These are phyloP conservation scores for Ophiocordyceps sinensis DNA, from an alignment of 2,329 filamentous ascomycete species.

Conservation along the genomic window DNA sequence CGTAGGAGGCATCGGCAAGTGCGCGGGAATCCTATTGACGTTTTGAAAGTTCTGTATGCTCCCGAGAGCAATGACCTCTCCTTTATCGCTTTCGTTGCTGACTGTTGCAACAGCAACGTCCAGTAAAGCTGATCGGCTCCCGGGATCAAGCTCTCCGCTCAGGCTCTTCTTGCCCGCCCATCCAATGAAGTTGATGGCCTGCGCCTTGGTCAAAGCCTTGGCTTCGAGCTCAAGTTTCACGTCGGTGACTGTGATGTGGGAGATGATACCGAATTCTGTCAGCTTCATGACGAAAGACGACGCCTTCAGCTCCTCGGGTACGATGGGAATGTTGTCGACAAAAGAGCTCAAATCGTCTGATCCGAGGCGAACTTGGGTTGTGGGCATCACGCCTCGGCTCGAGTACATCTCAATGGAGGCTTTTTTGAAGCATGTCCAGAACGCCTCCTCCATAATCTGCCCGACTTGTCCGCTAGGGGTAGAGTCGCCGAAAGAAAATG, in stretches of 20 bases:
- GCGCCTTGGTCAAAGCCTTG: slow-evolving; percentile 64
- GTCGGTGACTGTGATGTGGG: slow-evolving; percentile 73
- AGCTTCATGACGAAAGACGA: slow-evolving; percentile 68
- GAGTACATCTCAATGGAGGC: slow-evolving; percentile 80
- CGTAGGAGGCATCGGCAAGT: slow-evolving; percentile 63
- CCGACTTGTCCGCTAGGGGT: slow-evolving; percentile 77
- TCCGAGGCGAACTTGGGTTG: slow-evolving; percentile 65
- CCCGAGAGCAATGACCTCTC: slow-evolving; percentile 62
- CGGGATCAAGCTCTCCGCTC: slow-evolving; percentile 55
- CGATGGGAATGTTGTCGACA: slow-evolving; percentile 73
- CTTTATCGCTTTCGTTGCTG: slow-evolving; percentile 43
- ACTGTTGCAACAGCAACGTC: slow-evolving; percentile 66
- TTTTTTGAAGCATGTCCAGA: slow-evolving; percentile 82
- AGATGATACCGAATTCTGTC: slow-evolving; percentile 74
- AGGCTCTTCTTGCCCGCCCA: slow-evolving; percentile 67
- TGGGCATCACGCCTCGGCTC: slow-evolving; percentile 74
- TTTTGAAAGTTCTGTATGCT: slow-evolving; percentile 63
- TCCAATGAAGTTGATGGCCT: slow-evolving; percentile 68
- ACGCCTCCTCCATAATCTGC: slow-evolving; percentile 81
- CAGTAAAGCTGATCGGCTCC: slow-evolving; percentile 55
- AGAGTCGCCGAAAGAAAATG: slow-evolving; percentile 79
- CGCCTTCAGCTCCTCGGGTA: slow-evolving; percentile 62
- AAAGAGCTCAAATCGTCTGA: slow-evolving; percentile 55
- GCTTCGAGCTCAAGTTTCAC: slow-evolving; percentile 71
- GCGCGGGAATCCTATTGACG: slow-evolving; percentile 64